These are phyloP conservation scores for Chaetomium sp. DNA, from an alignment of 2,329 filamentous ascomycete species.

Conservation along the genomic window DNA sequence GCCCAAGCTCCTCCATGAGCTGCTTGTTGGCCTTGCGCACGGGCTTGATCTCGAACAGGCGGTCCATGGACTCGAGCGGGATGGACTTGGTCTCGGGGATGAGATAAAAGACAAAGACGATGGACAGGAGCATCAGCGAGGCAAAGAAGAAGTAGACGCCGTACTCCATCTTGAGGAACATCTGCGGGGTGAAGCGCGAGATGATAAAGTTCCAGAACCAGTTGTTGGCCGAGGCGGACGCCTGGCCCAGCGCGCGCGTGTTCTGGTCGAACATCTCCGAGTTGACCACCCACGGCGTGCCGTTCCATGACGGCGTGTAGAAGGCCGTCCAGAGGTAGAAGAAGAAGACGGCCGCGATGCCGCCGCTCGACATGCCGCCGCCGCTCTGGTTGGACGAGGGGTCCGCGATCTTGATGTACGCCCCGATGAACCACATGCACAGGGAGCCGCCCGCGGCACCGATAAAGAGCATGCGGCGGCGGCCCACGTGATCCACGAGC, in stretches of 20 bases:
- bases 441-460: conserved; percentile 61
- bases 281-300: conserved; percentile 75
- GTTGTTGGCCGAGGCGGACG: conserved; percentile 70
- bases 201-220: conserved; percentile 76
- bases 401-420: conserved; percentile 57
- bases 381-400: conserved; percentile 40
- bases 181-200: conserved; percentile 66
- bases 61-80: conserved; percentile 66
- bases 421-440: conserved; percentile 67
- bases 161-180: conserved; percentile 61
- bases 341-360: conserved; percentile 67
- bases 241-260: conserved; percentile 69
- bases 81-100: conserved; percentile 68
- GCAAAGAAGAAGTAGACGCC: conserved; percentile 73
- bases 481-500: conserved; percentile 63
- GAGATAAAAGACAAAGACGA: conserved; percentile 63
- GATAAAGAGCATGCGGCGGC: conserved; percentile 62
- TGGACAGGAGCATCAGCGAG: conserved; percentile 59
- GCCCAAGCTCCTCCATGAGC: conserved; percentile 50
- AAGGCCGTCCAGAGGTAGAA: conserved; percentile 75
- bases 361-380: conserved; percentile 41
- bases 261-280: conserved; percentile 75
- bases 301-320: conserved; percentile 74
- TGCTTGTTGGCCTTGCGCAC: conserved; percentile 47
- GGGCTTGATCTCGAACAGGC: conserved; percentile 57